A percentile compares a stretch with the other conserved stretches of the same genome.
Evolutionary conservation across 805 yeast genomes (phyloP).

Genomic region (Wickerhamiella spandovensis): DNA sequence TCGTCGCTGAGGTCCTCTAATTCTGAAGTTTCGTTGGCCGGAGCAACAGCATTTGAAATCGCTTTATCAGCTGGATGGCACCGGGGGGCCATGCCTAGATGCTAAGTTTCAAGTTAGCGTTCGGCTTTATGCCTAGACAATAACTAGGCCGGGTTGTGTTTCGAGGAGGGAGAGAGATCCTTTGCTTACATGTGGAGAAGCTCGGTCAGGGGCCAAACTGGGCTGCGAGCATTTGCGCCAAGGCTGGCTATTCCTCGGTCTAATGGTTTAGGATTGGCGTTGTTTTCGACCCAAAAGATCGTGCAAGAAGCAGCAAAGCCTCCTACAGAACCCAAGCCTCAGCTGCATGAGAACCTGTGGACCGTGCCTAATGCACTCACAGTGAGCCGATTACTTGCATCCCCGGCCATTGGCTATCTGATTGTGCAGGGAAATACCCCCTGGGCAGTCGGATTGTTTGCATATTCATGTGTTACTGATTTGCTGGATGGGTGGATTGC

Average conservation of each 20-base stretch:
- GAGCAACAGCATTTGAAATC: too few species aligned
- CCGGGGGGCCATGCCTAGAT: too few species aligned
- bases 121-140: too few species aligned
- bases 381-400: slow-evolving; percentile 57
- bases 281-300: neutral
- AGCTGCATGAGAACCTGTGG: slow-evolving; percentile 44
- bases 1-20: too few species aligned
- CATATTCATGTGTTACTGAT: slow-evolving; percentile 82
- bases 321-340: neutral
- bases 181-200: neutral
- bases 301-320: neutral
- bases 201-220: neutral
- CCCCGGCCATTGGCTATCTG: slow-evolving; percentile 77
- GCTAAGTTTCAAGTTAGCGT: too few species aligned
- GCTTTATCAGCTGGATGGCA: too few species aligned
- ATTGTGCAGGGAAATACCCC: slow-evolving; percentile 50
- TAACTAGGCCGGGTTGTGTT: too few species aligned
- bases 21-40: too few species aligned
- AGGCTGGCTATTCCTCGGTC: neutral
- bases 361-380: slow-evolving; percentile 85
- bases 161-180: too few species aligned
- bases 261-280: neutral
- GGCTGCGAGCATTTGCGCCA: neutral
- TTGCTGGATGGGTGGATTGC: slow-evolving; percentile 88
- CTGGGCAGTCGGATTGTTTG: slow-evolving; percentile 59